A percentile compares a stretch with the other conserved stretches of the same genome.
Conservation (phyloP, 2,329 filamentous ascomycete species). For the Chrysoporthe cubensis region DNA sequence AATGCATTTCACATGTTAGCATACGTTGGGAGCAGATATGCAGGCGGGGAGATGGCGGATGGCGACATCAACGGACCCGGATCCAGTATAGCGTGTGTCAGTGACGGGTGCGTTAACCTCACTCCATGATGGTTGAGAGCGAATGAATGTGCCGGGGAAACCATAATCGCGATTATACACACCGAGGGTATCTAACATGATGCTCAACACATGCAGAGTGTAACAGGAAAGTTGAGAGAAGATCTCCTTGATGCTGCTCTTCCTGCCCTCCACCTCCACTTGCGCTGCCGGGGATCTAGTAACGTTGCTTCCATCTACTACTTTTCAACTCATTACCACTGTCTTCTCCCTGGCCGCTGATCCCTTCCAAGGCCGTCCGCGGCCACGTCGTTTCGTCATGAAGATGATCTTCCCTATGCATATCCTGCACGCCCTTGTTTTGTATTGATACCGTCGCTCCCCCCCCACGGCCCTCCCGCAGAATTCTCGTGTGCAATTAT, state of each 20-base stretch:
- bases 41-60: too few species aligned
- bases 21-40: too few species aligned
- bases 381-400: conserved; percentile 7
- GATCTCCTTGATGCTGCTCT: neutral
- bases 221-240: neutral
- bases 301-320: neutral
- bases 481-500: neutral
- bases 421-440: conserved; percentile 13
- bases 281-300: conserved; percentile 1
- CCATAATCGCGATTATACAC: conserved; percentile 2
- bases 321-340: conserved; percentile 5
- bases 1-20: too few species aligned
- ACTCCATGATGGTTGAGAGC: too few species aligned
- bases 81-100: too few species aligned
- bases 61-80: too few species aligned
- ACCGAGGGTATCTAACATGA: conserved; percentile 28
- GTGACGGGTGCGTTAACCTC: too few species aligned
- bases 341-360: neutral
- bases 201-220: conserved; percentile 27
- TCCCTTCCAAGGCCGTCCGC: neutral
- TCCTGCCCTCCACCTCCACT: neutral
- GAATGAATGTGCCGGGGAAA: neutral
- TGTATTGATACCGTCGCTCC: conserved; percentile 16
- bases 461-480: neutral
- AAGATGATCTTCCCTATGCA: conserved; percentile 13